Evolutionary conservation across 805 yeast species (phyloP), one percentile per base, ranked within the genome.

Genomic region (Kodamaea lidongshanica): DNA sequence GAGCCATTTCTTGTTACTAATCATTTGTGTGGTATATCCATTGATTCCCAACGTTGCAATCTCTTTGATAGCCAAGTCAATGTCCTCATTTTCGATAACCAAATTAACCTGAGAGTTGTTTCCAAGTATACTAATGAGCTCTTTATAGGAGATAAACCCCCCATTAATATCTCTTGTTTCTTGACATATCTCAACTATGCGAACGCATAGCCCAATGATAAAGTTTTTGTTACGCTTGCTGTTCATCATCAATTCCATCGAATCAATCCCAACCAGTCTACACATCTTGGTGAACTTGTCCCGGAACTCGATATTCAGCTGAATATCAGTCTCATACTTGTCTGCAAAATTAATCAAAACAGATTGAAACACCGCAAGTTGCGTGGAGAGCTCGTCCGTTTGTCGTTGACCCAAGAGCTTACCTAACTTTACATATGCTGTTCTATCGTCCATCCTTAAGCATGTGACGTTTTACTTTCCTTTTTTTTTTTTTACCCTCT

Each of bases 201-300:
- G 72, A 9, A 85, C 80, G 3, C 85, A 75, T 12, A 89, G 55
- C 22, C 80, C 86, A 37, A 76, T 72, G 38, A 69, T 67, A 42
- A 71, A 79, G 43, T 80, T 87, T 28, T 46, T 52, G 16, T 25
- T 27, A 30, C 4, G 26, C 11, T 8, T 23, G 16, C 12, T 39
- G n/a, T 48, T 45, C 35, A 39, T 39, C 5, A 54, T 40, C 30
- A 47, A 29, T 32, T 62, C 68, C 17, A 88, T 52, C 1, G 95
- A 92, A 50, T 88, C 96, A 12, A 87, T 78, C 1, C 96, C 96
- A 16, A 87, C 77, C 42, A 78, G 72, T 4, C 70, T 61, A 46
- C 95, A 86, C 61, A 88, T 77, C 35, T 72, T 70, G 20, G 84
- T 75, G 52, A 87, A 85, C 48, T 83, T 79, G 16, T 69, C 59